These are phyloP conservation scores for Mycena metata DNA, from an alignment of 768 basidiomycete species.

Conservation along the genomic window DNA sequence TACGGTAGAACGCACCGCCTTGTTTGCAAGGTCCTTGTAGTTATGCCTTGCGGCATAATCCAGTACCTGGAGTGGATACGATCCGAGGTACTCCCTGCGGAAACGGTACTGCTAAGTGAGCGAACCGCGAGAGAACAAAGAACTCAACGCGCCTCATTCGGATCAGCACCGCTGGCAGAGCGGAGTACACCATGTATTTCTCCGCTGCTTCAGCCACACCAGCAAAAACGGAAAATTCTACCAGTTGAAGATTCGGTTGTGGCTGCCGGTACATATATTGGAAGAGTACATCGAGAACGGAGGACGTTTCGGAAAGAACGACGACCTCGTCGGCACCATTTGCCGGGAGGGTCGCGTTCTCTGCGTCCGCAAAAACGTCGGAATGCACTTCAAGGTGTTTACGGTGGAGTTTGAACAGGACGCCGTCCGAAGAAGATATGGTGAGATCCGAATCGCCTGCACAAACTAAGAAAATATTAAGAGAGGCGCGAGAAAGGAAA, in stretches of 20 bases:
- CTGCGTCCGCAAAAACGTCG: slow-evolving; percentile 29
- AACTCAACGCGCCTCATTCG: neutral
- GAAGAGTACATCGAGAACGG: slow-evolving; percentile 40
- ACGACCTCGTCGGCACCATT: neutral
- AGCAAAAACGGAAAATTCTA: slow-evolving; percentile 28
- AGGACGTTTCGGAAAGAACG: slow-evolving; percentile 25
- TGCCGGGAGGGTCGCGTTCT: neutral
- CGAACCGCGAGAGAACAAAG: too few relatives aligned
- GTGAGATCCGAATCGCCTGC: slow-evolving; percentile 30
- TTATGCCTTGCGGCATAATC: neutral
- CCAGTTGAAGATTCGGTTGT: slow-evolving; percentile 35
- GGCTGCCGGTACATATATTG: slow-evolving; percentile 40
- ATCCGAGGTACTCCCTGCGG: neutral
- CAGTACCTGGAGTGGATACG: neutral
- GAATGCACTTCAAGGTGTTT: slow-evolving; percentile 33
- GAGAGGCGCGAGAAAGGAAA: too few relatives aligned
- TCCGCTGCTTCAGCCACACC: neutral
- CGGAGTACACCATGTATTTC: slow-evolving; percentile 7
- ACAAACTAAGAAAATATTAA: slow-evolving; percentile 10
- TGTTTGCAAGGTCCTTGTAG: neutral
- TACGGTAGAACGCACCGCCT: neutral
- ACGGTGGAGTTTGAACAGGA: slow-evolving; percentile 30
- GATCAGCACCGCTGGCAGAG: neutral
- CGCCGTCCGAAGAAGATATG: slow-evolving; percentile 26
- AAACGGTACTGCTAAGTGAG: too few relatives aligned